phyloP scores from a whole-genome alignment of 257 asterid species.

The Solanum pinnatisectum region DNA sequence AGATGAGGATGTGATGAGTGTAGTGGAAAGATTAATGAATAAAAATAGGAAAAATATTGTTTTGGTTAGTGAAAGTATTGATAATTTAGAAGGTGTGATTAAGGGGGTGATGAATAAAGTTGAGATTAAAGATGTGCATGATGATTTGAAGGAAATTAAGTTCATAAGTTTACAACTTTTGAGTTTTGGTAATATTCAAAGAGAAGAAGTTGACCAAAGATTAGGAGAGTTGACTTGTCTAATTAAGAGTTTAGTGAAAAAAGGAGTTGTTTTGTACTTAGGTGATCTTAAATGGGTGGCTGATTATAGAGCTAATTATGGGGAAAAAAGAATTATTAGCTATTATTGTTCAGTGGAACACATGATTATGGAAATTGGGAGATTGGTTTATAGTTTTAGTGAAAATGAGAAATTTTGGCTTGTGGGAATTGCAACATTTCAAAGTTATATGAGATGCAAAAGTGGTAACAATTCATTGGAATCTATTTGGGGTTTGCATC shows the following conservation, averaged over 20 bases:
- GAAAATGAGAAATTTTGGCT: conserved; percentile 57
- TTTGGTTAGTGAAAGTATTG: conserved; percentile 50
- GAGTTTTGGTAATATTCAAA: conserved; percentile 36
- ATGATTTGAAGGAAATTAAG: conserved; percentile 41
- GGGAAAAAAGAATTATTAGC: conserved; percentile 18
- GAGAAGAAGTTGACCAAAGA: conserved; percentile 58
- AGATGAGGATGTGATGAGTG: conserved; percentile 37
- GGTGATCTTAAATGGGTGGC: conserved; percentile 81
- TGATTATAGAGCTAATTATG: conserved; percentile 37
- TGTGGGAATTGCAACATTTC: conserved; percentile 70
- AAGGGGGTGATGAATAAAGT: conserved; percentile 46
- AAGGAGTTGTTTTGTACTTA: conserved; percentile 70
- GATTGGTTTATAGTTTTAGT: conserved; percentile 35
- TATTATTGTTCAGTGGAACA: conserved; percentile 71
- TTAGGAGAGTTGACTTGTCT: conserved; percentile 44
- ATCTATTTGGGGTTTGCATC: conserved; percentile 64
- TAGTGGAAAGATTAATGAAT: conserved; percentile 26
- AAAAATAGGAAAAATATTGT: conserved; percentile 31
- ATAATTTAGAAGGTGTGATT: conserved; percentile 32
- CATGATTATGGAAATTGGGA: conserved; percentile 69
- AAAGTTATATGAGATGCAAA: conserved; percentile 60
- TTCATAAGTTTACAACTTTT: conserved; percentile 43
- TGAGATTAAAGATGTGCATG: conserved; percentile 42
- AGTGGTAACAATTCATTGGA: conserved; percentile 58
- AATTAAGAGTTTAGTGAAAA: conserved; percentile 35